Conservation (phyloP, 345 rosid species). For the Psidium friedrichsthalianum region DNA sequence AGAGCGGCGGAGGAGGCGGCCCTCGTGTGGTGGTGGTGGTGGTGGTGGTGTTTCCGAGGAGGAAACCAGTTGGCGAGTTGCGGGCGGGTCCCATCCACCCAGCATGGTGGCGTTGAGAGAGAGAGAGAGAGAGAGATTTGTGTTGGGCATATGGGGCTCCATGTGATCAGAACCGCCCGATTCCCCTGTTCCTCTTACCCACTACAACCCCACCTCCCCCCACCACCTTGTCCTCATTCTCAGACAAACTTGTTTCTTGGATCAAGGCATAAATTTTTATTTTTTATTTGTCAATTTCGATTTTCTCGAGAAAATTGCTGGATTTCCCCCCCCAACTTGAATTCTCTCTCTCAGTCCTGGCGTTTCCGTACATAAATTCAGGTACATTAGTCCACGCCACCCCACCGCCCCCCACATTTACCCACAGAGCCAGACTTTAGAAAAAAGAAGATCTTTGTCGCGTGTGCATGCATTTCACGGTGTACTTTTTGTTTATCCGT, state of each 20-base stretch:
- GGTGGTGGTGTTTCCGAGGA: slow-evolving; percentile 16
- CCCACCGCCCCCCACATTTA: neutral
- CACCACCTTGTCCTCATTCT: neutral
- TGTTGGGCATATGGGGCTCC: slow-evolving; percentile 22
- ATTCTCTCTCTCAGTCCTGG: neutral
- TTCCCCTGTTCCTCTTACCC: slow-evolving; percentile 6
- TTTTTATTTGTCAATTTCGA: neutral
- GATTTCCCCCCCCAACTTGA: neutral
- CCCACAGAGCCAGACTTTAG: neutral
- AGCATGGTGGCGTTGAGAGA: neutral
- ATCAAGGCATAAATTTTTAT: neutral
- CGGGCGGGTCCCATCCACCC: neutral
- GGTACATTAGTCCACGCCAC: neutral
- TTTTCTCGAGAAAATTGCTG: neutral
- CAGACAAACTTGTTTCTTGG: neutral
- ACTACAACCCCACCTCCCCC: neutral
- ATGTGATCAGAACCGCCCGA: slow-evolving; percentile 11
- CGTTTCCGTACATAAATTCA: neutral
- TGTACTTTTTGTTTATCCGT: neutral
- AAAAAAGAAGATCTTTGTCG: neutral
- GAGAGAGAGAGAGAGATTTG: neutral
- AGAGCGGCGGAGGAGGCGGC: neutral
- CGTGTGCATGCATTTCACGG: neutral
- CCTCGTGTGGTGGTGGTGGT: no score
- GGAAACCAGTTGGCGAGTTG: slow-evolving; percentile 11